Percentiles rank a stretch among this genome's conserved stretches.
phyloP scores from a whole-genome alignment of 805 yeast species.

The Myxozyma geophila region DNA sequence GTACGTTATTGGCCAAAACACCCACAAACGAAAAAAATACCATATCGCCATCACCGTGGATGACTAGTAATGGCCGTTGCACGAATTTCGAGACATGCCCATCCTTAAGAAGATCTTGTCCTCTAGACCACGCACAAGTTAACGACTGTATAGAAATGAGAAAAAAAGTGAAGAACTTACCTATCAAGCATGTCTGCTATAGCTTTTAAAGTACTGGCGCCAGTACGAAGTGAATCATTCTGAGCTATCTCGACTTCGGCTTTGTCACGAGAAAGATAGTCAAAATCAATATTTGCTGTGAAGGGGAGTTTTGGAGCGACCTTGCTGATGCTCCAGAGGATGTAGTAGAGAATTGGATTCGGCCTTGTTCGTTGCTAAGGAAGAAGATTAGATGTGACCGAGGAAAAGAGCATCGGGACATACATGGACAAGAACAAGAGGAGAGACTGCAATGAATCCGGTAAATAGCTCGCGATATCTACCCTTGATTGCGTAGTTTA shows the following conservation, averaged over 20 bases:
- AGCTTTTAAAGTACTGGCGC: conserved; percentile 42
- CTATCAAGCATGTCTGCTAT: conserved; percentile 43
- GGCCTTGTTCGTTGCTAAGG: conserved; percentile 34
- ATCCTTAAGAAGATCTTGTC: conserved; percentile 43
- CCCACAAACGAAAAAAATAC: conserved; percentile 14
- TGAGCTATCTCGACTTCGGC: conserved; percentile 34
- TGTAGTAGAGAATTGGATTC: conserved; percentile 37
- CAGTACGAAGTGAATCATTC: conserved; percentile 41
- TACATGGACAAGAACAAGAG: conserved; percentile 42
- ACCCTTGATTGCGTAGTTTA: conserved; percentile 47
- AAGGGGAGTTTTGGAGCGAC: conserved; percentile 41
- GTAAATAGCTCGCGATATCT: conserved; percentile 42
- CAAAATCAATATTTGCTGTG: conserved; percentile 38
- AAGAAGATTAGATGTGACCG: neutral
- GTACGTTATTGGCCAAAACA: no score
- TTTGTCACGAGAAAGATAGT: conserved; percentile 42
- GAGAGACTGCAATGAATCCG: conserved; percentile 46
- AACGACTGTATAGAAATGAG: neutral
- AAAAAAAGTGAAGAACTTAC: neutral
- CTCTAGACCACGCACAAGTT: conserved; percentile 35
- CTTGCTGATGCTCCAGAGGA: conserved; percentile 41
- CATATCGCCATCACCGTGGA: conserved; percentile 43
- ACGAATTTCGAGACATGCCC: conserved; percentile 40
- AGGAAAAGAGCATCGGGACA: neutral
- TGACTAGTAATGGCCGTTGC: conserved; percentile 45